Evolutionary conservation across 2,329 filamentous ascomycete species (phyloP), one percentile per base, ranked within the genome.

Genomic region (Diaporthe helianthi): DNA sequence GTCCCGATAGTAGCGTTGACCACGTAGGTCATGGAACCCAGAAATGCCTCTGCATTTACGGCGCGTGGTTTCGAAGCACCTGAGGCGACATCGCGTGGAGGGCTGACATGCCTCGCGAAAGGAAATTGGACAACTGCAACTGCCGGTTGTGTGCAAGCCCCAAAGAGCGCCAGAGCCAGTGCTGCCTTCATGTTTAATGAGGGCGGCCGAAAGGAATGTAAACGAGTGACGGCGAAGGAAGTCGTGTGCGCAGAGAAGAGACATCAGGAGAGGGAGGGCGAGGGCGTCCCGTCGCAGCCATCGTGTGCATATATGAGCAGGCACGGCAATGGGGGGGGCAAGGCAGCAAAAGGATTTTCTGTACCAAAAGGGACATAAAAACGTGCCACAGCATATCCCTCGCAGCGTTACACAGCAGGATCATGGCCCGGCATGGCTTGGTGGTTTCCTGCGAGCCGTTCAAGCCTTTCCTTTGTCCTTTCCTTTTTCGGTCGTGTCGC

Each of bases 1-100:
- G 76, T 75, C 61, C 76, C 74, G 54, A 79, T 71, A 4, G 73
- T 68, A 58, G 69, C 74, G 33, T 77, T 73, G 52, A 76, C 72
- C 38, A 75, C 67, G 58, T 75, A 77, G 22, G 72, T 69, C 67
- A 71, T 72, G 24, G 69, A 70, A 13, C 71, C 36, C n/a, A 66
- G 69, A 2, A 53, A 69, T 36, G 76, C 64, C 17, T 53, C 22
- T 1, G 46, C 22, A 26, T 24, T 55, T 24, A 66, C 19, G 17
- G 68, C 58, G 4, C 68, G 68, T 31, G 47, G 31, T 26, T n/a
- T 47, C 4, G 49, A 54, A 10, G 58, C 53, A 7, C 44, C 22
- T 22, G 29, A 26, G 22, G 17, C 46, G 26, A 49, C 10, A 33
- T 36, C 13, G 8, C 22, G 33, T 1, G n/a, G 17, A 6, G 38